Conservation (phyloP, 2,329 filamentous ascomycete species). For the Lasiodiplodia gonubiensis region DNA sequence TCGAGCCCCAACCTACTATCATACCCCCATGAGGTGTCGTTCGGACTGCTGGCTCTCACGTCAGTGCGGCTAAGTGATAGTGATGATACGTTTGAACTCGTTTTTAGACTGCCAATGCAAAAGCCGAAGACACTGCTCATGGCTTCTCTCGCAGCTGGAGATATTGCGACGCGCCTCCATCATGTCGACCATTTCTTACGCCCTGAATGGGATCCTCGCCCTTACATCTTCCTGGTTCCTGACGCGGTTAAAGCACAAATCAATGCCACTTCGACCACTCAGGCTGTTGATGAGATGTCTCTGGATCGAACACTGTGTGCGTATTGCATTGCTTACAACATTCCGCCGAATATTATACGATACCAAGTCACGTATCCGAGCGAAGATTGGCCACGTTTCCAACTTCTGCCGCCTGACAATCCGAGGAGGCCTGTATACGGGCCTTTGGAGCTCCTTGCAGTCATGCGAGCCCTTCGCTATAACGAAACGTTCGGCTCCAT, state of each 20-base stretch:
- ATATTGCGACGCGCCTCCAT: conserved; percentile 67
- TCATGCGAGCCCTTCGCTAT: conserved; percentile 72
- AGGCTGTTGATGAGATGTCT: conserved; percentile 64
- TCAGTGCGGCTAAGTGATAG: conserved; percentile 63
- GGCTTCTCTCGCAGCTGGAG: conserved; percentile 67
- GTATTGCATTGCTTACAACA: conserved; percentile 71
- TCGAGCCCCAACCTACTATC: conserved; percentile 61
- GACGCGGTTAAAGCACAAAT: conserved; percentile 49
- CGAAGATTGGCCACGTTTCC: conserved; percentile 72
- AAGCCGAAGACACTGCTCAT: conserved; percentile 63
- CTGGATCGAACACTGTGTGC: conserved; percentile 72
- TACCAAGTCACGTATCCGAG: conserved; percentile 54
- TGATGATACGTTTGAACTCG: conserved; percentile 71
- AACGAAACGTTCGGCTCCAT: conserved; percentile 72
- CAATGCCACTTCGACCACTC: conserved; percentile 45
- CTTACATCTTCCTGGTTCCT: conserved; percentile 68
- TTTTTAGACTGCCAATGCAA: conserved; percentile 66
- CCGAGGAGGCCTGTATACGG: conserved; percentile 57
- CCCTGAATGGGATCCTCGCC: conserved; percentile 68
- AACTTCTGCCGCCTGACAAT: conserved; percentile 63
- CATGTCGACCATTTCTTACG: conserved; percentile 67
- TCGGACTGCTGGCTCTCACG: conserved; percentile 68
- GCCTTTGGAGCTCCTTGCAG: conserved; percentile 67
- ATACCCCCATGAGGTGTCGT: conserved; percentile 59
- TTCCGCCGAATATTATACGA: conserved; percentile 70